Base-by-base conservation (phyloP, 208 protist genomes). In the Crithidia bombi region DNA sequence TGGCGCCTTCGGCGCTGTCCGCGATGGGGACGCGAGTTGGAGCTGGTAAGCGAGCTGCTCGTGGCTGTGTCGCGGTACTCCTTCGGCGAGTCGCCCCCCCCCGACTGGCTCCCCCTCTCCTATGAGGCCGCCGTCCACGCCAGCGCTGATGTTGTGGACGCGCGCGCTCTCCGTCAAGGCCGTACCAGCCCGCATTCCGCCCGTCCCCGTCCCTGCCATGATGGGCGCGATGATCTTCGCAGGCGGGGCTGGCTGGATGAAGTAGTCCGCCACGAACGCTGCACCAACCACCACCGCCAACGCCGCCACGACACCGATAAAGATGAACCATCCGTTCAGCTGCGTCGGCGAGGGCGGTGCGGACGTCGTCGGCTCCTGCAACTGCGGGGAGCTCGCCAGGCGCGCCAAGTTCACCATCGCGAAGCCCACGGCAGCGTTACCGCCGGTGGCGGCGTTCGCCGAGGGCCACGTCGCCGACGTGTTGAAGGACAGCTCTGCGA, bases 181-280 rank as follows among this genome's bases (percentile, higher is more conserved):
- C 26, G 66, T 64, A 32, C 68, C 58, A 19, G 41, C 51, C 10
- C 68, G 68, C 35, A 65, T 32, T 23, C 57, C 65, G 19, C 47
- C 65, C 12, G 39, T 52, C 15, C 47, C 33, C n/a, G 21, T 35
- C 4, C 63, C 32, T 12, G 43, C 56, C 35, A 39, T 33, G 30
- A 74, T 55, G 3, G 82, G 78, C 21, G 66, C 77, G 9, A 85
- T 32, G 17, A 58, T 72, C 55, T 89, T 79, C 9, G 65, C 67
- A 5, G 83, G 83, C 9, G 78, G 81, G 7, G 82, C 65, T 2
- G 83, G 85, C 49, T 86, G 82, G n/a, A 91, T 77, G 33, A 89
- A 54, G 73, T 87, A 88, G 64, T 91, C 85, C 14, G 74, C 69
- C 15, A 85, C 25, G 49, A 79, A 86, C 64, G 79, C 79, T 14